A percentile compares a stretch with the other conserved stretches of the same genome.
phyloP scores from a whole-genome alignment of 495 filamentous ascomycete species.

The Patellaria atrata region DNA sequence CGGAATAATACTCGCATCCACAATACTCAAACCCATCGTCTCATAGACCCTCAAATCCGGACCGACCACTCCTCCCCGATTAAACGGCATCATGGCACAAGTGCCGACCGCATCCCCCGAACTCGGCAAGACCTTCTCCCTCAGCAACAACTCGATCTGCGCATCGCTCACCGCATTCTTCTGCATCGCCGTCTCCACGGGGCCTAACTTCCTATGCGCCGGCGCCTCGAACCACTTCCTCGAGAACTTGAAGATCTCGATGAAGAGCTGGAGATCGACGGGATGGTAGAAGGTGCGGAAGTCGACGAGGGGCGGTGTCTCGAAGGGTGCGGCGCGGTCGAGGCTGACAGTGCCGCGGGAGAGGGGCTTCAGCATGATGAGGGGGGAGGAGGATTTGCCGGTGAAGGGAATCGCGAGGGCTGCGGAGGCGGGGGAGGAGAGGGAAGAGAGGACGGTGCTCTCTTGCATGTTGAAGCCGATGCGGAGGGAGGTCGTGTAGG shows the following conservation, averaged over 20 bases:
- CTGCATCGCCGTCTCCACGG: background rate
- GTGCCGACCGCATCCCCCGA: too few relatives aligned
- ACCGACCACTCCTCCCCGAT: constrained; percentile 9
- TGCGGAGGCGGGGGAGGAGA: too few relatives aligned
- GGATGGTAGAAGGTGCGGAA: background rate
- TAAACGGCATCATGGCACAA: constrained; percentile 6
- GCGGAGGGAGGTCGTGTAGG: too few relatives aligned
- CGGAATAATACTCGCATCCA: constrained; percentile 13
- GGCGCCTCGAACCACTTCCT: constrained; percentile 3
- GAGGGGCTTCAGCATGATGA: constrained; percentile 2
- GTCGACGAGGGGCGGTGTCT: constrained; percentile 1
- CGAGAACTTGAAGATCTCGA: background rate
- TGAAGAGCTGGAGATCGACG: constrained; percentile 1
- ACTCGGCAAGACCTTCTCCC: background rate
- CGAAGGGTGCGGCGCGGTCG: too few relatives aligned
- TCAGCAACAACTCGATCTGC: background rate
- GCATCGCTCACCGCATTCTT: background rate
- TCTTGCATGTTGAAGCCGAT: too few relatives aligned
- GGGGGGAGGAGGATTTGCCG: constrained; percentile 4
- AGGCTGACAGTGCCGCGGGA: constrained; percentile 1
- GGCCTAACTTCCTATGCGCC: background rate
- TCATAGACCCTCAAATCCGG: constrained; percentile 12
- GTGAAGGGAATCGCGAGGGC: constrained; percentile 1
- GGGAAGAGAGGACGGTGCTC: constrained; percentile 6
- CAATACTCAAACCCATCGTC: constrained; percentile 6